Percentiles rank a stretch among this genome's conserved stretches.
Conservation (phyloP, 305 asterid species). For the Salvia sclarea region DNA sequence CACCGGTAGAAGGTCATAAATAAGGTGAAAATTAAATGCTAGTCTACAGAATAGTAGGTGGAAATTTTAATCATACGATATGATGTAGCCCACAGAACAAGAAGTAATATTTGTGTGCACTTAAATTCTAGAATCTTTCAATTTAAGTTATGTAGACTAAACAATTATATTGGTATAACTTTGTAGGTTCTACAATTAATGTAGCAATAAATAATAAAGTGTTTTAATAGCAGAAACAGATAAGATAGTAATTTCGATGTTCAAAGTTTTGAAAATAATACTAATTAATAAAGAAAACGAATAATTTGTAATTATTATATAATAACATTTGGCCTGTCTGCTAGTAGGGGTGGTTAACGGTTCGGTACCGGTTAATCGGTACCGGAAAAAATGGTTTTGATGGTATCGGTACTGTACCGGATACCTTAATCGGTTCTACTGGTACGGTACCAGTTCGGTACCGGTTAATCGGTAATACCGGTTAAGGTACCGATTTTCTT, state of each 20-base stretch:
- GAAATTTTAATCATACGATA: not conserved
- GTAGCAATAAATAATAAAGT: not conserved
- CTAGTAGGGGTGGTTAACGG: too few relatives aligned
- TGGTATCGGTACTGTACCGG: too few relatives aligned
- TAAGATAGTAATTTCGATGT: not conserved
- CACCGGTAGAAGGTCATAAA: constrained; percentile 23
- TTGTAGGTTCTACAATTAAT: constrained; percentile 5
- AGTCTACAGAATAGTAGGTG: constrained; percentile 21
- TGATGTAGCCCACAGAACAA: not conserved
- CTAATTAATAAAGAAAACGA: not conserved
- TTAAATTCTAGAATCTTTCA: not conserved
- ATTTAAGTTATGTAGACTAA: not conserved
- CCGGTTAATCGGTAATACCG: too few relatives aligned
- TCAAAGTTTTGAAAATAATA: not conserved
- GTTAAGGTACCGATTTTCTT: too few relatives aligned
- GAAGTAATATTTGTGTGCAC: constrained; percentile 5
- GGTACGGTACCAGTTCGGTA: too few relatives aligned
- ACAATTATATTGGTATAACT: not conserved
- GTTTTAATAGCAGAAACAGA: not conserved
- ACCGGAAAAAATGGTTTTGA: too few relatives aligned
- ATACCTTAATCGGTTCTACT: too few relatives aligned
- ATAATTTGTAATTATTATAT: too few relatives aligned
- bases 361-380: too few relatives aligned
- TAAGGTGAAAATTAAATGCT: not conserved
- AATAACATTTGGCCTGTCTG: too few relatives aligned